Evolutionary conservation across 768 basidiomycete genomes (phyloP).

Genomic region (Phanerodontia chrysosporium): DNA sequence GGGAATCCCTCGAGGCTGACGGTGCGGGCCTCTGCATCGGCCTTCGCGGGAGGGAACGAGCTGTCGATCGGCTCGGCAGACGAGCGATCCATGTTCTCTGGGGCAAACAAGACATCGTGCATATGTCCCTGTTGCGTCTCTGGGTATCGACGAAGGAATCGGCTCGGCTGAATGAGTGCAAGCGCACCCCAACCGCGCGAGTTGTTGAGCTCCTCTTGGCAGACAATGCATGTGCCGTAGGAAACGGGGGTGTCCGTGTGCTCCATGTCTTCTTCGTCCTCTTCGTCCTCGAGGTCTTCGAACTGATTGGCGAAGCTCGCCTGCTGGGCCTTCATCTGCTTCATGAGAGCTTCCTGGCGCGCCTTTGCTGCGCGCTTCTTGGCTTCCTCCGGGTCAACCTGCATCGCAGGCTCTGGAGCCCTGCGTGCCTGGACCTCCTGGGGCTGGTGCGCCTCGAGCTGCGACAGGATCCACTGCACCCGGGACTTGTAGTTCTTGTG

Average conservation of each 20-base stretch:
- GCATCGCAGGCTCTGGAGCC: conserved; percentile 32
- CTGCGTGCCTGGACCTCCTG: conserved; percentile 51
- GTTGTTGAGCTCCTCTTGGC: conserved; percentile 86
- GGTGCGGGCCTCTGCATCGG: conserved; percentile 38
- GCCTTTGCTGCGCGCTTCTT: conserved; percentile 85
- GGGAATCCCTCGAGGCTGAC: conserved; percentile 74
- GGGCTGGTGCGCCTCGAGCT: conserved; percentile 52
- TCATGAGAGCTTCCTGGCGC: conserved; percentile 91
- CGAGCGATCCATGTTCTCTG: conserved; percentile 61
- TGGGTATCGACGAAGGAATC: conserved; percentile 74
- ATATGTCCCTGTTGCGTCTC: conserved; percentile 57
- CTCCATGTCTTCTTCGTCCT: conserved; percentile 57
- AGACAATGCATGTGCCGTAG: conserved; percentile 95
- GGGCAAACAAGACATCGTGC: conserved; percentile 66
- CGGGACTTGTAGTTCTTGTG: conserved; percentile 65
- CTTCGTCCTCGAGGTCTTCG: conserved; percentile 67
- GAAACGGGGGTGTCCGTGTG: conserved; percentile 47
- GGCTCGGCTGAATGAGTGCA: conserved; percentile 84
- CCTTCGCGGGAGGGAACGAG: conserved; percentile 49
- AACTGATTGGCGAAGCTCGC: conserved; percentile 79
- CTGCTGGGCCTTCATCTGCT: conserved; percentile 92
- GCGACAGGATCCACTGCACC: conserved; percentile 69
- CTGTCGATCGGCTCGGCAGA: conserved; percentile 25
- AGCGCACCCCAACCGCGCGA: conserved; percentile 78
- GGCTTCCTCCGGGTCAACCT: conserved; percentile 55